Conservation (phyloP, 176 grass and related monocot species). For the Guadua angustifolia region DNA sequence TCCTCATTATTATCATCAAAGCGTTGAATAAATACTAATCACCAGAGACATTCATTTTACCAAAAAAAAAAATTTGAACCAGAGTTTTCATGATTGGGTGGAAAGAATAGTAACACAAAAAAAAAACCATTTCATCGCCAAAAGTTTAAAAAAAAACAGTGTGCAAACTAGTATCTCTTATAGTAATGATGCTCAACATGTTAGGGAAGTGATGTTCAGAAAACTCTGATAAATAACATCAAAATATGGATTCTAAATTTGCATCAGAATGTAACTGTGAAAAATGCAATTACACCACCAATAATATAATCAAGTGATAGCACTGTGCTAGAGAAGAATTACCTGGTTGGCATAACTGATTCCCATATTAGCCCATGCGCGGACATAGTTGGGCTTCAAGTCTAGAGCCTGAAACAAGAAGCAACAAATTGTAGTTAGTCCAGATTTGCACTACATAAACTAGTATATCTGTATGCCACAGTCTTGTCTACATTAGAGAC, state of each 20-base stretch:
- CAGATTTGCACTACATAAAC: constrained; percentile 8
- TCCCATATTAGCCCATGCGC: constrained; percentile 99
- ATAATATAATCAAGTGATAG: background rate
- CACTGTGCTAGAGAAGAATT: constrained; percentile 39
- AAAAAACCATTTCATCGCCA: background rate
- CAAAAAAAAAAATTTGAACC: background rate
- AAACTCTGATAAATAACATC: constrained; percentile 19
- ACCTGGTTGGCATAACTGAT: constrained; percentile 99
- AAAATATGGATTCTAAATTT: constrained; percentile 1
- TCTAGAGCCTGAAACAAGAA: constrained; percentile 77
- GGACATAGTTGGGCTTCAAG: constrained; percentile 98
- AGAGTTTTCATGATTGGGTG: background rate
- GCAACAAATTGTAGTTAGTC: constrained; percentile 38
- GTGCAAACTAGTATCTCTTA: background rate
- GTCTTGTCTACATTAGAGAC: background rate
- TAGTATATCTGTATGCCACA: background rate
- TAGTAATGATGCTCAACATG: constrained; percentile 1
- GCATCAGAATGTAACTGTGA: background rate
- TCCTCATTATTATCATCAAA: background rate
- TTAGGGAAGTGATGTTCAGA: constrained; percentile 5
- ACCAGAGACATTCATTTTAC: background rate
- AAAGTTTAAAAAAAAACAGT: background rate
- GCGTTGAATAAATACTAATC: constrained; percentile 3
- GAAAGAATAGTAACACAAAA: constrained; percentile 9
- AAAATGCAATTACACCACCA: constrained; percentile 20